Percentiles rank a stretch among this genome's conserved stretches.
Evolutionary conservation across 2,329 filamentous ascomycete genomes (phyloP).

Genomic region (Ophiognomonia clavigignenti-juglandacearum): DNA sequence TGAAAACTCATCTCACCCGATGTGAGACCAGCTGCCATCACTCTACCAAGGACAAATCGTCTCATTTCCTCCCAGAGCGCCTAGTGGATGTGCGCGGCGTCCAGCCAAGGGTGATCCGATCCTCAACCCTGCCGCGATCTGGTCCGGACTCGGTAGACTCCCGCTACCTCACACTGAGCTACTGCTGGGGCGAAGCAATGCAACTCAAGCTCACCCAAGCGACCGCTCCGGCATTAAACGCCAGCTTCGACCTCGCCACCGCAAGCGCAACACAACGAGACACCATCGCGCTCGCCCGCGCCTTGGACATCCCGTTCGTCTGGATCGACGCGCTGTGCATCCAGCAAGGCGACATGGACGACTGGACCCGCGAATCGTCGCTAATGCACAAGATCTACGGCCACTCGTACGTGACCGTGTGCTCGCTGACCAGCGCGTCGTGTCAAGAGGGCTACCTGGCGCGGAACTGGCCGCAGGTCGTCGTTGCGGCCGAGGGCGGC

Average conservation of each 20-base stretch:
- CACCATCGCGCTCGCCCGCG: not conserved
- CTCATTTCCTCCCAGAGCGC: not conserved
- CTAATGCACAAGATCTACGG: not conserved
- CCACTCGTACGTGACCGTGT: not conserved
- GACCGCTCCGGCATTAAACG: not conserved
- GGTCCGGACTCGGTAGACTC: not conserved
- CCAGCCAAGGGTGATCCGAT: not conserved
- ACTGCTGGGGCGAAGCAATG: not conserved
- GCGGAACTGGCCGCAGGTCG: not conserved
- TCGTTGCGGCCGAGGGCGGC: not conserved
- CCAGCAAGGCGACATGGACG: slow-evolving; percentile 1
- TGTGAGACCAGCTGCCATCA: not conserved
- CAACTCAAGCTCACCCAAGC: not conserved
- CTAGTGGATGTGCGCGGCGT: not conserved
- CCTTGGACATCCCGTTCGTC: slow-evolving; percentile 9
- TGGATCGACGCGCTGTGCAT: slow-evolving; percentile 18
- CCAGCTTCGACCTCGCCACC: not conserved
- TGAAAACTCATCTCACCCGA: not conserved
- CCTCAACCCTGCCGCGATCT: not conserved
- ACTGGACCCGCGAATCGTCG: slow-evolving; percentile 18
- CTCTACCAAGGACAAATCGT: not conserved
- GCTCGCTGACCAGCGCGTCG: not conserved
- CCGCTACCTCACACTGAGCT: not conserved
- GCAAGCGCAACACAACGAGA: not conserved
- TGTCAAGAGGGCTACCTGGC: not conserved